Base-by-base conservation (phyloP, 768 basidiomycete species). In the Trametes maxima region DNA sequence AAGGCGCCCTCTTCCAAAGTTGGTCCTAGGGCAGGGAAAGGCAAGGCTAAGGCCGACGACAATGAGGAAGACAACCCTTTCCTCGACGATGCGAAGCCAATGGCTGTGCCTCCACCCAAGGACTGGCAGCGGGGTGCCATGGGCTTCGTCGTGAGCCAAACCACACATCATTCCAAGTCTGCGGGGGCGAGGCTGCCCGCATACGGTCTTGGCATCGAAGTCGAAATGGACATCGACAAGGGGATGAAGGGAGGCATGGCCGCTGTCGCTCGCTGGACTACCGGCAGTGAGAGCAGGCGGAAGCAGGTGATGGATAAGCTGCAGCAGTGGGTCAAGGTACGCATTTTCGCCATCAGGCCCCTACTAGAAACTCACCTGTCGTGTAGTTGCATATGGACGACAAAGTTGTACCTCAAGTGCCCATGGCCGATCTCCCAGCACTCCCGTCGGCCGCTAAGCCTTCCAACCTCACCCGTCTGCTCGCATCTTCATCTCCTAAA, bases 191-290 rank as follows among this genome's bases (percentile, higher is more conserved):
- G 92, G 44, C 77, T 91, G 19, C 87, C 90, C 36, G 92, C 84
- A 1, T 94, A 93, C 71, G 92, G 92, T 10, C 82, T 94, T 63
- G 92, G 92, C 1, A 90, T 94, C 51, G 90, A 94, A 74, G 90
- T 93, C 24, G 90, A 93, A 66, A 88, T 91, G 78, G 85, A 92
- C 67, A 83, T 92, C 57, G 89, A 91, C 74, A 90, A 89, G 74
- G 85, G 83, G 67, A 86, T 90, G 87, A 78, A 78, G 21, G 85
- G 82, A 46, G 90, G 92, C n/a, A 93, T 94, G 88, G 90, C 90
- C 39, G 89, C 92, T 28, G 89, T 94, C 45, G 92, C 92, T 54
- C 84, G 90, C 57, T 94, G 92, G 92, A 92, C 92, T 2, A 84
- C 88, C 28, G 85, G 79, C 45, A 75, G 82, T 39, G 89, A 90